phyloP scores from a whole-genome alignment of 345 rosid genomes.

The Noccaea bulbosa region DNA sequence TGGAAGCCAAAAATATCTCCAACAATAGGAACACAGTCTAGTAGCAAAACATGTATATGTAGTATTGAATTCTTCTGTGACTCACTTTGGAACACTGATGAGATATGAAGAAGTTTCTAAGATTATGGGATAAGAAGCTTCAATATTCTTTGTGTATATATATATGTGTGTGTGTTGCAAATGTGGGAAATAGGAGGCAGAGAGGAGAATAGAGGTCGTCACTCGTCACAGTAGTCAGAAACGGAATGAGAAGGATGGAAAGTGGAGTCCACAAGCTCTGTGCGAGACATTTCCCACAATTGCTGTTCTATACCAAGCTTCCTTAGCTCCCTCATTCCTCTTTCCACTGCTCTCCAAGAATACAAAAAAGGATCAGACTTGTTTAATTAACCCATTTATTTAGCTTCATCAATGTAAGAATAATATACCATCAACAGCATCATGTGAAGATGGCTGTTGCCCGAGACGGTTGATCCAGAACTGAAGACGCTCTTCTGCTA shows the following conservation, averaged over 20 bases:
- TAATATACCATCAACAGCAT: slow-evolving; percentile 73
- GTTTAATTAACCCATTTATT: not conserved
- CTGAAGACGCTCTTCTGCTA: slow-evolving; percentile 74
- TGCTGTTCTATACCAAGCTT: slow-evolving; percentile 89
- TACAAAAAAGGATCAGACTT: slow-evolving; percentile 3
- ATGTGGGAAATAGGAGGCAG: slow-evolving; percentile 3
- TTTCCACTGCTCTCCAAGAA: slow-evolving; percentile 56
- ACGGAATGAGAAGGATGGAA: slow-evolving; percentile 41
- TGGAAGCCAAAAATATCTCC: slow-evolving; percentile 9
- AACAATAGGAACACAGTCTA: slow-evolving; percentile 2
- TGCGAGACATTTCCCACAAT: slow-evolving; percentile 88
- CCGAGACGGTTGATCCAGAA: slow-evolving; percentile 68
- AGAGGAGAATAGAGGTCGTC: slow-evolving; percentile 18
- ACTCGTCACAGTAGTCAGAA: slow-evolving; percentile 42
- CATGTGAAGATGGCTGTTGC: slow-evolving; percentile 67
- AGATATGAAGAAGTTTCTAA: not conserved
- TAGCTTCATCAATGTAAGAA: not conserved
- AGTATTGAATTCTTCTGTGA: too few species aligned
- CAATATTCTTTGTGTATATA: not conserved
- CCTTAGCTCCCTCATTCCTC: slow-evolving; percentile 77
- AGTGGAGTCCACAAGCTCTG: slow-evolving; percentile 53
- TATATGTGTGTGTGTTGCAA: not conserved
- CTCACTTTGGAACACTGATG: not conserved
- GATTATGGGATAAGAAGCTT: not conserved
- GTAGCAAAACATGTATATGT: not conserved